Conservation (phyloP, 2,329 filamentous ascomycete genomes). For the Penicillium palitans region DNA sequence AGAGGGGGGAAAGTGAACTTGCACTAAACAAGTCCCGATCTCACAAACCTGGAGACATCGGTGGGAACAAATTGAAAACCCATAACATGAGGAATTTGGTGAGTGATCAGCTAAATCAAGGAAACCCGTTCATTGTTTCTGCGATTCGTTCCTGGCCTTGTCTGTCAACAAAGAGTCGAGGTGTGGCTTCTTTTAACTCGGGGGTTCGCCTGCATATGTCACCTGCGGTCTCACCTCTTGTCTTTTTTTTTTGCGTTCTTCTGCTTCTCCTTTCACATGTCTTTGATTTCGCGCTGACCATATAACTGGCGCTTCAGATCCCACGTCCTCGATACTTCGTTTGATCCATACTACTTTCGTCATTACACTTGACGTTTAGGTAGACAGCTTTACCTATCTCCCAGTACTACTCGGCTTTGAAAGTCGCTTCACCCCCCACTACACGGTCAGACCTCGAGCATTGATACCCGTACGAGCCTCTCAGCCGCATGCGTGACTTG, state of each 20-base stretch:
- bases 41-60: conserved; percentile 3
- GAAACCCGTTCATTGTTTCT: conserved; percentile 17
- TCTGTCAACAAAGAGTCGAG: conserved; percentile 16
- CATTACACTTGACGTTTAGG: not conserved
- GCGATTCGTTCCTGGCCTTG: conserved; percentile 15
- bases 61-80: not conserved
- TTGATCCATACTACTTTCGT: conserved; percentile 1
- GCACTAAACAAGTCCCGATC: conserved; percentile 7
- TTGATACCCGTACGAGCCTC: not conserved
- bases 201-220: conserved; percentile 23
- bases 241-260: conserved; percentile 15
- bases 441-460: conserved; percentile 6
- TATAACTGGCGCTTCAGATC: conserved; percentile 17
- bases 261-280: conserved; percentile 9
- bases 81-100: conserved; percentile 24
- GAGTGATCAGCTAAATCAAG: conserved; percentile 11
- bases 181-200: conserved; percentile 16
- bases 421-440: not conserved
- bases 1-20: conserved; percentile 15
- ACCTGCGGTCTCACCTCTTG: conserved; percentile 22
- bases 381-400: not conserved
- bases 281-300: conserved; percentile 12
- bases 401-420: not conserved
- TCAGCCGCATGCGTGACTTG: conserved; percentile 8
- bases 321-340: conserved; percentile 2